These are phyloP conservation scores for Neurospora sp. DNA, from an alignment of 495 filamentous ascomycete genomes.

Conservation along the genomic window DNA sequence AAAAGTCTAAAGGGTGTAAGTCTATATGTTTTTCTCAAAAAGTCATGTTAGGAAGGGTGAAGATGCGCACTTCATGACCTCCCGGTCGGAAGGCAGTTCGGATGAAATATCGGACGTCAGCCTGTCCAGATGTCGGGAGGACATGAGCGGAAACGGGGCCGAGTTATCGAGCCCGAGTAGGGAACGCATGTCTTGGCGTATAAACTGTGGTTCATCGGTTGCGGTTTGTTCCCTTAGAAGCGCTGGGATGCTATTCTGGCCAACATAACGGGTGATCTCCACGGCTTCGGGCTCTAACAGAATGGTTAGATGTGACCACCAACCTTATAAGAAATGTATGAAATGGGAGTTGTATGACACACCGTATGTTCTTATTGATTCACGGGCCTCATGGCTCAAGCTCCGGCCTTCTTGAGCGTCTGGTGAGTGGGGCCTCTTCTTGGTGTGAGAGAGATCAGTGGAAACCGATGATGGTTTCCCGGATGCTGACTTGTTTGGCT, in stretches of 20 bases:
- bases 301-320: not conserved
- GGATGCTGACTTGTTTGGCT: constrained; percentile 52
- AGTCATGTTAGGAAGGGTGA: not conserved
- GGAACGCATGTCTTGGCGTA: constrained; percentile 58
- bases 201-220: constrained; percentile 32
- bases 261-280: constrained; percentile 56
- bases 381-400: constrained; percentile 31
- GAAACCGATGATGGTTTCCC: constrained; percentile 27
- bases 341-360: constrained; percentile 7
- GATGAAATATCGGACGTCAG: constrained; percentile 61
- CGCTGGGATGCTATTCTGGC: constrained; percentile 52
- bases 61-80: constrained; percentile 42
- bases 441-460: constrained; percentile 20
- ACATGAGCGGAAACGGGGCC: constrained; percentile 77
- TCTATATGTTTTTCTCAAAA: not conserved
- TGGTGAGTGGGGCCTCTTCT: constrained; percentile 38
- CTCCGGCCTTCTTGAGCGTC: constrained; percentile 26
- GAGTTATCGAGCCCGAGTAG: constrained; percentile 77
- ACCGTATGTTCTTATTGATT: constrained; percentile 25
- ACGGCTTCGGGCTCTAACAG: constrained; percentile 48
- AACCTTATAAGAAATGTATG: not conserved
- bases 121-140: constrained; percentile 55
- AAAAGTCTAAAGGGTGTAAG: constrained; percentile 44
- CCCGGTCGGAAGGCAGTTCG: constrained; percentile 52
- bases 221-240: constrained; percentile 53